Base-by-base conservation (phyloP, 257 asterid species). In the Salvia splendens region DNA sequence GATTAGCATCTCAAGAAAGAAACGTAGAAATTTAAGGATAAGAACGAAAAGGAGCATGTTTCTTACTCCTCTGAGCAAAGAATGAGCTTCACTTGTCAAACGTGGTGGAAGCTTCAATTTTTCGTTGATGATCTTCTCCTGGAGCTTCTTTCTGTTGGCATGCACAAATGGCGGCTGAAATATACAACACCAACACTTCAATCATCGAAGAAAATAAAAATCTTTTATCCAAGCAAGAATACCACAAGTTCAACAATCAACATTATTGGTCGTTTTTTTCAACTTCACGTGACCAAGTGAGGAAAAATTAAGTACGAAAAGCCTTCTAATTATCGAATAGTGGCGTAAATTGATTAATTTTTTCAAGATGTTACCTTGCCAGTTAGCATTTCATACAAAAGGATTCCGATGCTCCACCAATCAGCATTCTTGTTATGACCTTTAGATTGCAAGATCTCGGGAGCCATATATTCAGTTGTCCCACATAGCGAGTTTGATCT, bases 401-500 rank as follows among this genome's bases (percentile, higher is more conserved):
- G 98, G 63, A 91, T 82, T 71, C 98, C 98, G 40, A 85, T 69
- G 12, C 98, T 91, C 98, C 98, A 91, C 98, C 96, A 91, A 74
- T 91, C 98, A 45, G 98, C 96, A 71, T 82, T 79, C 47, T 87
- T 91, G 77, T 91, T 83, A 57, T 91, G 98, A 17, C 96, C 96
- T 79, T 85, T 89, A 4, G 95, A 78, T 36, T 67, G 82, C 47
- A 91, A 80, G 73, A 91, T 91, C 78, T 91, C 98, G 0, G 95
- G 98, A 75, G 98, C 98, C 98, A 91, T 91, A 74, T 91, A 89
- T 77, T 91, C 98, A 5, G 95, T 89, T 10, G 98, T 91, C 69
- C 98, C 98, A 74, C 98, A 91, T 77, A 91, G 66, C 3, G 98
- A 91, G 75, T 91, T 91, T 32, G 98, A 91, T 73, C 98, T 73